Base-by-base conservation (phyloP, 768 basidiomycete genomes). In the Pisolithus microcarpus region DNA sequence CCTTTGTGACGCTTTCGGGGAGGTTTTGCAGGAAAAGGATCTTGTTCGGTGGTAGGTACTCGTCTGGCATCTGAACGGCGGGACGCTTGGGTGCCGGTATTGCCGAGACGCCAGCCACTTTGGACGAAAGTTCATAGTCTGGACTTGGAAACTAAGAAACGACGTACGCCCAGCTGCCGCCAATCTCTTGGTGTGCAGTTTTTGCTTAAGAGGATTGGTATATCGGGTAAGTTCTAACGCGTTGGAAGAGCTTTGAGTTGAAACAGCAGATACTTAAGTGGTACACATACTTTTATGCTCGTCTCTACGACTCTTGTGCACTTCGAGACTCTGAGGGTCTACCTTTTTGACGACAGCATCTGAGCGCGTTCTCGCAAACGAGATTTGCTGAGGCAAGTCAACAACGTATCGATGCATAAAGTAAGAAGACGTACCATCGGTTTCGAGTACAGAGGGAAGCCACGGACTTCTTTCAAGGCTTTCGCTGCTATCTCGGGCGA, bases 41-140 rank as follows among this genome's bases (percentile, higher is more conserved):
- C 68, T 94, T 93, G 85, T 99, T 99, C 37, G 96, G 95, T 2
- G 96, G 96, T 7, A 99, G 81, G 68, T 97, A 98, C 68, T 99
- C 96, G 84, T 99, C 96, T 38, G 95, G 94, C 92, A 98, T 96
- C 66, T 94, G 91, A 53, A 96, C 87, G 57, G 84, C 82, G 21
- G 88, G 88, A 39, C 88, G 80, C 69, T 84, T 90, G 18, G 87
- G 70, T 28, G 78, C 80, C 9, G 88, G 81, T 5, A 74, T 70
- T 7, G 85, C 75, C 4, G 80, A 72, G 24, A 76, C 79, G 23
- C 87, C 87, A 43, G 87, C 87, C 65, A 84, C 87, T 86, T 55
- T 36, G 50, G 28, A 48, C 4, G 37, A 24, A 56, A n/a, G 15
- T 55, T 18, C 42, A 53, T 43, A 18, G 7, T 36, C 18, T 37